A percentile compares a stretch with the other conserved stretches of the same genome.
phyloP scores from a whole-genome alignment of 2,329 filamentous ascomycete genomes.

The Microascus cirrosus region DNA sequence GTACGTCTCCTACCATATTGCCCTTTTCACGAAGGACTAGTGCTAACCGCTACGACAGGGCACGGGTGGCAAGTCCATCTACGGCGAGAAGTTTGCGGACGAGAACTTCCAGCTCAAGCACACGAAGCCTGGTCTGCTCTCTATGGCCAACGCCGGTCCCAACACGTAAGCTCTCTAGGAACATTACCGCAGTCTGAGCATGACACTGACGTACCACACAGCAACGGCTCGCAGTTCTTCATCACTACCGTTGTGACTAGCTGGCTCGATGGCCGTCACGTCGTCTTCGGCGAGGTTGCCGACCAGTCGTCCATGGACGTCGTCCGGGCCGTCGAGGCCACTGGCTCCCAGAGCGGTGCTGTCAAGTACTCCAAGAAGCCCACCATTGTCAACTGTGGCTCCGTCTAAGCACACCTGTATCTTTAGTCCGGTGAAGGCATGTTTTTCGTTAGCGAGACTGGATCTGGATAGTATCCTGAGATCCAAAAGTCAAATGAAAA shows the following conservation, averaged over 20 bases:
- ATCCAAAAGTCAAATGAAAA: background rate
- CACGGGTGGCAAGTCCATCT: constrained; percentile 88
- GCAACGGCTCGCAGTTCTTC: constrained; percentile 98
- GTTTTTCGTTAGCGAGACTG: background rate
- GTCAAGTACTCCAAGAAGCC: constrained; percentile 46
- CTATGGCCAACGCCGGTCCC: constrained; percentile 90
- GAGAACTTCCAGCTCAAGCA: constrained; percentile 82
- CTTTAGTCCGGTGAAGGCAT: background rate
- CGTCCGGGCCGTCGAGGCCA: constrained; percentile 52
- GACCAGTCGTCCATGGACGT: constrained; percentile 35
- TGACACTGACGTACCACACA: constrained; percentile 24
- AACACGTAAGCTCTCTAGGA: constrained; percentile 59
- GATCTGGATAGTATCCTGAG: background rate
- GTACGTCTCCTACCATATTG: constrained; percentile 39
- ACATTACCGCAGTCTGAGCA: background rate
- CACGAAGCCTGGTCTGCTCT: constrained; percentile 65
- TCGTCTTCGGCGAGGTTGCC: constrained; percentile 70
- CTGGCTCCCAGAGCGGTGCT: constrained; percentile 41
- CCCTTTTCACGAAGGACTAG: background rate
- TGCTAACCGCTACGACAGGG: constrained; percentile 39
- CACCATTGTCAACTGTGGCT: constrained; percentile 44
- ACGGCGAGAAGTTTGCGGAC: constrained; percentile 86
- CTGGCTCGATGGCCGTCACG: constrained; percentile 75
- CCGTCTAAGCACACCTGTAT: constrained; percentile 25
- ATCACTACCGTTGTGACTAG: constrained; percentile 84